phyloP scores from a whole-genome alignment of 208 protist genomes.

The Phytomonas francai region DNA sequence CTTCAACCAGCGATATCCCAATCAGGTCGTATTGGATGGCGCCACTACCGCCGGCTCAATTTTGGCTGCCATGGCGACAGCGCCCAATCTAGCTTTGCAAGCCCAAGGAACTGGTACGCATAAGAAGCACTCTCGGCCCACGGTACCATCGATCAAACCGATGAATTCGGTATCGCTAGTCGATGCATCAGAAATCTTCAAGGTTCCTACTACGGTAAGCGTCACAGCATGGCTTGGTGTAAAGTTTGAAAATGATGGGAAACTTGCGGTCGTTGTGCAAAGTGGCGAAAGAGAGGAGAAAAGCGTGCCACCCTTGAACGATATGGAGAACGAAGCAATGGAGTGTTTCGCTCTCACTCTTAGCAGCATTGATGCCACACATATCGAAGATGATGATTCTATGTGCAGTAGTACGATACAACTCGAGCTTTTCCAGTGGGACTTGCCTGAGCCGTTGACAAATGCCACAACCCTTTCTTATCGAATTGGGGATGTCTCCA shows the following conservation, averaged over 20 bases:
- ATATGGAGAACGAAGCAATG: not conserved
- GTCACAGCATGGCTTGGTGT: not conserved
- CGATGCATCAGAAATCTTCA: not conserved
- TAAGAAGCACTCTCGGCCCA: not conserved
- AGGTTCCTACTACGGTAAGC: not conserved
- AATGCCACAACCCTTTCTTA: not conserved
- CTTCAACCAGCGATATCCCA: slow-evolving; percentile 24
- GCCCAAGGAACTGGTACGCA: not conserved
- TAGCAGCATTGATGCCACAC: not conserved
- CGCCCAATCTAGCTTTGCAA: not conserved
- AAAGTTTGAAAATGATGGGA: not conserved
- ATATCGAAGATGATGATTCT: not conserved
- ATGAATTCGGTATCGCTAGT: not conserved
- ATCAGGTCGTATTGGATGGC: slow-evolving; percentile 16
- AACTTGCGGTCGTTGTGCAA: not conserved
- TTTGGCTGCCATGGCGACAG: not conserved
- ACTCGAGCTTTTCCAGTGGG: slow-evolving; percentile 2
- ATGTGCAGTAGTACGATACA: not conserved
- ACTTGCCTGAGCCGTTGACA: not conserved
- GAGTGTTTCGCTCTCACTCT: not conserved
- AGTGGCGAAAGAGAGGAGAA: not conserved
- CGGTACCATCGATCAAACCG: not conserved
- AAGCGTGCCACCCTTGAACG: not conserved
- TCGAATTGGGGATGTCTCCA: slow-evolving; percentile 20
- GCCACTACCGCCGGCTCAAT: not conserved